Evolutionary conservation across 345 rosid genomes (phyloP).

Genomic region (Populus simonii): DNA sequence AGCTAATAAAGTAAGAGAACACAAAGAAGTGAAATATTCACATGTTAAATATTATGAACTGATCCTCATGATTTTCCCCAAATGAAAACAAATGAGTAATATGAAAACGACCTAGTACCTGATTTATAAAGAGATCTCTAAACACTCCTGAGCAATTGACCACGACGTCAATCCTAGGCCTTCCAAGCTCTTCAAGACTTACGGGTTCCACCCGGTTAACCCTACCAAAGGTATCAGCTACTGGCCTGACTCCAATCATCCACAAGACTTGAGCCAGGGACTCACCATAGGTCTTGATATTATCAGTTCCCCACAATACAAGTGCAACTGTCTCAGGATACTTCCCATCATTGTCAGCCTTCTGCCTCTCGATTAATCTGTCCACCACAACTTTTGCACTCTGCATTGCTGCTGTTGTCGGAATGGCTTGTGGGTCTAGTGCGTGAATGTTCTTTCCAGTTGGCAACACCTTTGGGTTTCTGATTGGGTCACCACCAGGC

Average conservation of each 20-base stretch:
- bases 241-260: constrained; percentile 94
- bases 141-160: constrained; percentile 98
- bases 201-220: constrained; percentile 90
- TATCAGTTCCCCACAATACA: constrained; percentile 98
- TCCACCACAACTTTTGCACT: constrained; percentile 93
- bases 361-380: constrained; percentile 86
- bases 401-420: constrained; percentile 94
- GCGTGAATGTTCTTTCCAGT: constrained; percentile 99
- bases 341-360: constrained; percentile 77
- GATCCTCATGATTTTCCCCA: neutral
- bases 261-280: constrained; percentile 94
- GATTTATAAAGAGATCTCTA: constrained; percentile 95
- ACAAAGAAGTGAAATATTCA: neutral
- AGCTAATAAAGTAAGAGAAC: neutral
- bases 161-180: constrained; percentile 97
- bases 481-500: constrained; percentile 97
- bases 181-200: constrained; percentile 92
- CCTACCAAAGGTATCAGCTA: constrained; percentile 87
- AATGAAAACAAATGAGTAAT: neutral
- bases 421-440: constrained; percentile 94
- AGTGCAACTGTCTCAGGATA: constrained; percentile 95
- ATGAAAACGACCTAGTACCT: constrained; percentile 41
- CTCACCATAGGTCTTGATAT: constrained; percentile 96
- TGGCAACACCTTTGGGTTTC: constrained; percentile 95
- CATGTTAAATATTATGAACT: neutral